Evolutionary conservation across 2,329 filamentous ascomycete species (phyloP).

Genomic region (Penicillium sp.): DNA sequence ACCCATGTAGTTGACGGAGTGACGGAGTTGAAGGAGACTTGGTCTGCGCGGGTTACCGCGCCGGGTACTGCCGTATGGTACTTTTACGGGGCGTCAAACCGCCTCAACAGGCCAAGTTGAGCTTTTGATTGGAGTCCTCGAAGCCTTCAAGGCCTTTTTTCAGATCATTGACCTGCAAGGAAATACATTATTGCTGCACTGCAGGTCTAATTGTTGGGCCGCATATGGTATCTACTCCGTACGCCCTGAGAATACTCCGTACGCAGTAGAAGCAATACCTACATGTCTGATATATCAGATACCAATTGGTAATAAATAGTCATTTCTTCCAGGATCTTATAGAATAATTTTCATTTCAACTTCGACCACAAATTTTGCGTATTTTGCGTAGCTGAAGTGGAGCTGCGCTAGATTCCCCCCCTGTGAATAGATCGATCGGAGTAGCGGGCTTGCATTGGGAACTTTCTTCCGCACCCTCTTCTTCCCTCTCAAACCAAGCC

Average conservation of each 20-base stretch:
- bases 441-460: background rate
- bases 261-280: too few relatives aligned
- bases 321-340: too few relatives aligned
- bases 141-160: background rate
- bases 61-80: constrained; percentile 25
- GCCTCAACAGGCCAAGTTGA: background rate
- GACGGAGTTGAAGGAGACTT: constrained; percentile 20
- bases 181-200: background rate
- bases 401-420: background rate
- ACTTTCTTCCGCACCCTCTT: constrained; percentile 13
- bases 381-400: background rate
- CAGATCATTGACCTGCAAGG: background rate
- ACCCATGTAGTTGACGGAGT: constrained; percentile 28
- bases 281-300: background rate
- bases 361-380: too few relatives aligned
- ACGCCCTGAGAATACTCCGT: background rate
- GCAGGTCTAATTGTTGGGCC: background rate
- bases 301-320: too few relatives aligned
- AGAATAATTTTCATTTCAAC: too few relatives aligned
- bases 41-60: constrained; percentile 38
- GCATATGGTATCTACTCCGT: background rate
- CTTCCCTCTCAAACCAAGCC: constrained; percentile 7
- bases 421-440: constrained; percentile 1
- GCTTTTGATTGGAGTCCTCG: background rate
- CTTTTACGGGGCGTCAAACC: constrained; percentile 22